Conservation (phyloP, 1,139 yeast species). For the Lodderomyces theae region DNA sequence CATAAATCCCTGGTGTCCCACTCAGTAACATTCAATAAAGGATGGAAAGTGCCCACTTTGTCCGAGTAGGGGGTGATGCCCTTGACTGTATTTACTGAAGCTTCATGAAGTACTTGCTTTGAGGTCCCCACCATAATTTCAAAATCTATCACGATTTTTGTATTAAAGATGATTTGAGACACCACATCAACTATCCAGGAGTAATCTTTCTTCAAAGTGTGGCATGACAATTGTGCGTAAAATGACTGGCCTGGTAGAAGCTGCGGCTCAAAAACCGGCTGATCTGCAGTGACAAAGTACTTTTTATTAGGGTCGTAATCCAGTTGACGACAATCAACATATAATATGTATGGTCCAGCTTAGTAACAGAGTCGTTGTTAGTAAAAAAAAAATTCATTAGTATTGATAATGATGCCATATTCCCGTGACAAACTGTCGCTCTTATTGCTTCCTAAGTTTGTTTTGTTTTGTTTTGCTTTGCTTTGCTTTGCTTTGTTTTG, state of each 20-base stretch:
- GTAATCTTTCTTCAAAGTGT: conserved; percentile 39
- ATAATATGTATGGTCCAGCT: conserved; percentile 87
- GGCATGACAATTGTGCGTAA: conserved; percentile 44
- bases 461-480: too few species aligned
- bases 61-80: conserved; percentile 30
- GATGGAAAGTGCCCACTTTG: conserved; percentile 29
- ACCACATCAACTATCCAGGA: conserved; percentile 85
- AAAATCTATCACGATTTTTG: conserved; percentile 65
- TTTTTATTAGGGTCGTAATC: conserved; percentile 57
- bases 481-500: too few species aligned
- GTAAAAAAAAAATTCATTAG: too few species aligned
- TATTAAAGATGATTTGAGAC: conserved; percentile 78
- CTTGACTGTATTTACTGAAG: too few species aligned
- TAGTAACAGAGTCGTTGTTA: neutral
- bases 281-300: conserved; percentile 64
- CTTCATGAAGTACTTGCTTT: conserved; percentile 41
- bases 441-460: neutral
- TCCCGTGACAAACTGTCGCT: too few species aligned
- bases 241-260: conserved; percentile 59
- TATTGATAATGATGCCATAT: too few species aligned
- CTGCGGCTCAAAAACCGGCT: conserved; percentile 69
- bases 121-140: conserved; percentile 63
- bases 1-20: conserved; percentile 72
- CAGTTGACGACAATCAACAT: conserved; percentile 72
- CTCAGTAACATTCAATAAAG: conserved; percentile 40